Percentiles rank a stretch among this genome's conserved stretches.
Evolutionary conservation across 345 rosid species (phyloP).

Genomic region (Microcos paniculata): DNA sequence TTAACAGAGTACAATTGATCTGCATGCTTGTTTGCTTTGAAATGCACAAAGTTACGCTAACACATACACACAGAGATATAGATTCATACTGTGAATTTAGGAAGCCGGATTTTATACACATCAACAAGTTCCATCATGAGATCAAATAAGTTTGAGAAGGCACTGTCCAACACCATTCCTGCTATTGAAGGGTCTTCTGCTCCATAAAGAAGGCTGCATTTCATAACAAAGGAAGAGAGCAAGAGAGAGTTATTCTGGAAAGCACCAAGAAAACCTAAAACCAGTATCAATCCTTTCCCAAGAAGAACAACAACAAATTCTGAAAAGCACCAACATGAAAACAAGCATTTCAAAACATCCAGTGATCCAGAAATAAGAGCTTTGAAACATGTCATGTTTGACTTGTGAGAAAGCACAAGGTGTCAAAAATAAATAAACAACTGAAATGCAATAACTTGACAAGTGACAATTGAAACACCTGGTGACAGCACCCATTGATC

Average conservation of each 20-base stretch:
- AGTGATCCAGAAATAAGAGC: conserved; percentile 9
- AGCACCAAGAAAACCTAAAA: not conserved
- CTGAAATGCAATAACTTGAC: conserved; percentile 9
- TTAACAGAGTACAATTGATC: not conserved
- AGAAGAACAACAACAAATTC: not conserved
- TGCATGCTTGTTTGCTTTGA: conserved; percentile 1
- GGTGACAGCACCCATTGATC: conserved; percentile 99
- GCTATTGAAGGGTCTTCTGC: conserved; percentile 96
- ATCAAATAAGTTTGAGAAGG: conserved; percentile 91
- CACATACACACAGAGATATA: conserved; percentile 13
- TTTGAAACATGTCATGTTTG: conserved; percentile 9
- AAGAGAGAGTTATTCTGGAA: not conserved
- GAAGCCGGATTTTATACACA: conserved; percentile 85
- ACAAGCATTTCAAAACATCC: conserved; percentile 2
- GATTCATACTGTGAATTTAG: conserved; percentile 79
- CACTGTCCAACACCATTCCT: conserved; percentile 98
- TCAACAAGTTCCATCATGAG: conserved; percentile 98
- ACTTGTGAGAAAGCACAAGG: conserved; percentile 16
- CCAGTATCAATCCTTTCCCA: not conserved
- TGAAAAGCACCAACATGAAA: not conserved
- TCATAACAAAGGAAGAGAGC: conserved; percentile 16
- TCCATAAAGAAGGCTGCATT: conserved; percentile 90
- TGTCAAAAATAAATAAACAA: not conserved
- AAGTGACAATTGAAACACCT: conserved; percentile 44
- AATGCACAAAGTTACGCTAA: not conserved